A percentile compares a stretch with the other conserved stretches of the same genome.
Conservation (phyloP, 148 eudicot species). For the Fagopyrum esculentum region DNA sequence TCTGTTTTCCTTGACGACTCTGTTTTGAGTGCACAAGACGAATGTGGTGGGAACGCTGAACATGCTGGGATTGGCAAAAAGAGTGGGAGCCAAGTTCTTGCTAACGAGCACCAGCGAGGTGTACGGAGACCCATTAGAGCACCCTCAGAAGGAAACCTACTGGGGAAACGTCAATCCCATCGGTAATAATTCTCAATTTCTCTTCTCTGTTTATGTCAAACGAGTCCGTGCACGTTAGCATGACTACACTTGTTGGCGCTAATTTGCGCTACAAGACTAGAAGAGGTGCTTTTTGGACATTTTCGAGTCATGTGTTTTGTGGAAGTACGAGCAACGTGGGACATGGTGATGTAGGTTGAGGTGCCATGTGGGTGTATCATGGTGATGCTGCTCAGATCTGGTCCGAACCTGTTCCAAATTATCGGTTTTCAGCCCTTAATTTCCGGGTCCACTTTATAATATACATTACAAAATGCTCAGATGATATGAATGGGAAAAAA, state of each 20-base stretch:
- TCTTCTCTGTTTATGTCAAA: background rate
- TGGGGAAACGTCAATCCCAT: conserved; percentile 99
- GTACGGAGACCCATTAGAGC: conserved; percentile 95
- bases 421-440: background rate
- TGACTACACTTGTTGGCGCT: background rate
- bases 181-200: conserved; percentile 27
- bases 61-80: conserved; percentile 94
- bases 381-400: conserved; percentile 1
- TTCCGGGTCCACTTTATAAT: background rate
- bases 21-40: conserved; percentile 55
- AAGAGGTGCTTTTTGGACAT: background rate
- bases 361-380: background rate
- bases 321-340: conserved; percentile 1
- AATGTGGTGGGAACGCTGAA: conserved; percentile 97
- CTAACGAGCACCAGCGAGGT: conserved; percentile 98
- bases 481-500: no score
- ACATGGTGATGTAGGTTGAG: background rate
- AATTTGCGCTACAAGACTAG: background rate
- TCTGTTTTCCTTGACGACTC: background rate
- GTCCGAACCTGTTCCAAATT: background rate
- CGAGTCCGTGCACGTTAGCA: background rate
- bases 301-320: background rate
- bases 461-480: background rate
- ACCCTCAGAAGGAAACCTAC: conserved; percentile 91
- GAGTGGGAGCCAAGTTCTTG: conserved; percentile 88